Base-by-base conservation (phyloP, 1,284 basidiomycete species). In the Rhodotorula sp. region DNA sequence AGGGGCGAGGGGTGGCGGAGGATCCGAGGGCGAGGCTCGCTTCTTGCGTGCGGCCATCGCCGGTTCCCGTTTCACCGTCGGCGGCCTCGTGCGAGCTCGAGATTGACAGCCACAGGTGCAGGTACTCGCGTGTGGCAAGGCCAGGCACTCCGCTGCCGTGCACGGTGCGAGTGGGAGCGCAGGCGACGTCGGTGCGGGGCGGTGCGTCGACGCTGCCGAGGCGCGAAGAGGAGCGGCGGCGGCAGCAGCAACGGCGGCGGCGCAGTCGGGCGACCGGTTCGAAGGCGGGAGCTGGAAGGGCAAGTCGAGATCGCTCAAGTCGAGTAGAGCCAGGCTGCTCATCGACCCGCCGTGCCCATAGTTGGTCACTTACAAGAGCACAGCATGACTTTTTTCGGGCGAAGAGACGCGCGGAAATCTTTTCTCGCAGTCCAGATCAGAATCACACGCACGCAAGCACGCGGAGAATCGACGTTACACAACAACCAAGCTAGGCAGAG, bases 251-350 rank as follows among this genome's bases (percentile, higher is more conserved):
- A 20, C 31, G 39, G 12, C 47, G 60, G 23, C 48, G 48, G 62
- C 14, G 52, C 21, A 47, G 4, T 20, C 23, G 20, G 47, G 34
- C 62, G 62, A 18, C 31, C 31, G 39, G 31, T 20, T 58, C 18
- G 59, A 48, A 15, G 26, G 52, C 16, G 63, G 63, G 18, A 64
- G 56, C 31, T 58, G 63, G 63, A 64, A 64, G 16, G 63, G 63
- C 26, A 64, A 46, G 43, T 56, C 63, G 26, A 46, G 39, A 15
- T 47, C 59, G 29, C 46, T 46, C 18, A 46, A 26, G 59, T 48
- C 59, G 26, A 26, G 47, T 18, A 20, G 46, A 26, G 47, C 46
- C 47, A 61, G 59, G 34, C 57, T 58, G 31, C 34, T 61, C 59
- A 61, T 61, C 26, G 26, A 46, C 46, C 31, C 15, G 18, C 23